These are phyloP conservation scores for Hydnomerulius pinastri DNA, from an alignment of 768 basidiomycete genomes.

Conservation along the genomic window DNA sequence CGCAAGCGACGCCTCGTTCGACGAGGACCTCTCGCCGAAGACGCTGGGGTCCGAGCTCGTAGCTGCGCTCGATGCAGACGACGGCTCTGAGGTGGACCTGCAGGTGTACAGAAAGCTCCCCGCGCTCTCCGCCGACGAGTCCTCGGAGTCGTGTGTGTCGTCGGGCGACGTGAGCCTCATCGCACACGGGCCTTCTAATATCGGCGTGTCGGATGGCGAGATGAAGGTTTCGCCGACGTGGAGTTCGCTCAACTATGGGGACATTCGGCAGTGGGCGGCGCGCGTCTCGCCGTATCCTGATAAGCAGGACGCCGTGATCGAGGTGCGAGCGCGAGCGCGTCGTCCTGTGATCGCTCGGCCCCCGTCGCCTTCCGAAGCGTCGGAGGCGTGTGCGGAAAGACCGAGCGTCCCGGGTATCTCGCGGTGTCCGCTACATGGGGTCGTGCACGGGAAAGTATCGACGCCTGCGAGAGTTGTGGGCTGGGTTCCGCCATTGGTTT, in stretches of 20 bases:
- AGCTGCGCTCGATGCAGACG: constrained; percentile 28
- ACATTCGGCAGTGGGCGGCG: constrained; percentile 27
- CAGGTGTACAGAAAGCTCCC: background rate
- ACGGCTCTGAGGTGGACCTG: constrained; percentile 23
- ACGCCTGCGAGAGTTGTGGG: background rate
- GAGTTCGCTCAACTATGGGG: constrained; percentile 21
- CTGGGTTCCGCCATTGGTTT: background rate
- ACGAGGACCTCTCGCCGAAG: constrained; percentile 22
- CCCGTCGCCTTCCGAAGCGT: constrained; percentile 26
- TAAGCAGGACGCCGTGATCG: background rate
- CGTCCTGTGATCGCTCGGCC: too few relatives aligned
- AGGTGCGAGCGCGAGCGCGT: background rate
- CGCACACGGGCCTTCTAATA: constrained; percentile 20
- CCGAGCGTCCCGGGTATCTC: constrained; percentile 22
- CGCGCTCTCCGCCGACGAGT: constrained; percentile 7
- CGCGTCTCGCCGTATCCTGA: constrained; percentile 23
- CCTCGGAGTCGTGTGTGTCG: constrained; percentile 18
- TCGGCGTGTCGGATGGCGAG: constrained; percentile 11
- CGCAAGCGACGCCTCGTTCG: constrained; percentile 22
- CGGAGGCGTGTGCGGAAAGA: constrained; percentile 29
- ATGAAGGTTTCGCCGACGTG: constrained; percentile 5
- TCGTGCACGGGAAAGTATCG: constrained; percentile 22
- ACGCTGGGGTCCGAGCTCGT: constrained; percentile 30
- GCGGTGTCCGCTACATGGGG: constrained; percentile 24
- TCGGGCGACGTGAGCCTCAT: constrained; percentile 20